Evolutionary conservation across 495 filamentous ascomycete species (phyloP).

Genomic region (Annulohypoxylon nitens): DNA sequence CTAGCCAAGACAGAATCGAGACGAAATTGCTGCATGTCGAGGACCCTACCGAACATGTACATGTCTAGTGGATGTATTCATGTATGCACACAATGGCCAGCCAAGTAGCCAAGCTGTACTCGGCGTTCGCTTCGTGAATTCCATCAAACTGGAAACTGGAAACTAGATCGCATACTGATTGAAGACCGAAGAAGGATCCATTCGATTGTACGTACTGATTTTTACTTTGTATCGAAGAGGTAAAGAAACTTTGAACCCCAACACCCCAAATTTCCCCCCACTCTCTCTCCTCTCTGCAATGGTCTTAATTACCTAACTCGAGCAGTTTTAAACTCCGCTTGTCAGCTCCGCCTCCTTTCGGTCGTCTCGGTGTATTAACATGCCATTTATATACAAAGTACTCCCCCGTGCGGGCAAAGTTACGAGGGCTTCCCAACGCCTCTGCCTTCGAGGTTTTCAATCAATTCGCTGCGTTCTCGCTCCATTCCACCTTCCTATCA

Average conservation of each 20-base stretch:
- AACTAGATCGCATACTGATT: background rate
- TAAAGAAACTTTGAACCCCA: background rate
- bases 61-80: too few relatives aligned
- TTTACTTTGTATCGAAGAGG: too few relatives aligned
- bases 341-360: slow-evolving; percentile 2
- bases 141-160: background rate
- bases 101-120: slow-evolving; percentile 1
- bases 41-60: background rate
- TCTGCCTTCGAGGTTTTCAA: background rate
- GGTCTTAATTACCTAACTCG: background rate
- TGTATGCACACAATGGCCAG: background rate
- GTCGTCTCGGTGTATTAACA: slow-evolving; percentile 15
- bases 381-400: slow-evolving; percentile 3
- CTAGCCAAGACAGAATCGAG: slow-evolving; percentile 27
- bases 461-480: background rate
- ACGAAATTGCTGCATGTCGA: slow-evolving; percentile 14
- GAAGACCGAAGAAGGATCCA: slow-evolving; percentile 19
- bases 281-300: background rate
- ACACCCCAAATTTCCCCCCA: slow-evolving; percentile 11
- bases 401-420: background rate
- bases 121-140: background rate
- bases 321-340: slow-evolving; percentile 3
- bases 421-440: background rate
- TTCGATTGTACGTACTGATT: too few relatives aligned
- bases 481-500: background rate